These are phyloP conservation scores for Zasmidium angulare DNA, from an alignment of 2,329 filamentous ascomycete genomes.

Conservation along the genomic window DNA sequence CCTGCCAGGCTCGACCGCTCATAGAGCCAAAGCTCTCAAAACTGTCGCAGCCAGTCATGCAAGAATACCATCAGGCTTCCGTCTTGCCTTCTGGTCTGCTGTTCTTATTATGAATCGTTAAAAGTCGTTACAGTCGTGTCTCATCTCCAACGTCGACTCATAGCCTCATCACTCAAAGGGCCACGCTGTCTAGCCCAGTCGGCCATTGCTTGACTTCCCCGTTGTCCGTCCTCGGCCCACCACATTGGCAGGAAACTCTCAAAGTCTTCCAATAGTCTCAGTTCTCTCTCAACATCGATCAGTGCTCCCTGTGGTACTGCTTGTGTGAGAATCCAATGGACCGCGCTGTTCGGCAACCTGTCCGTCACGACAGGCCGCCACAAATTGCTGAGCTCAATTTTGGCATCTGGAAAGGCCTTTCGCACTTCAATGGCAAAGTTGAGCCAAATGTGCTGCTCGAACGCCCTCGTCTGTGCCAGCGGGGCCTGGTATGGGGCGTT, in stretches of 20 bases:
- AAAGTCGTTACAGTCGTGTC: not conserved
- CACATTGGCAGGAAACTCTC: constrained; percentile 23
- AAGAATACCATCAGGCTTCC: too few species aligned
- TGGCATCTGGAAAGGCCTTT: constrained; percentile 2
- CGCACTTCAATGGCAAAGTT: constrained; percentile 16
- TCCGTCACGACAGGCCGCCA: not conserved
- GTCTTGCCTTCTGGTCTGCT: not conserved
- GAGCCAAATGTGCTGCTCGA: constrained; percentile 13
- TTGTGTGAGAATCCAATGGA: constrained; percentile 16
- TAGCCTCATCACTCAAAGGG: constrained; percentile 21
- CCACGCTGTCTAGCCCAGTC: constrained; percentile 8
- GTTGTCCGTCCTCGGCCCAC: constrained; percentile 18
- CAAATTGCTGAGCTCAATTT: constrained; percentile 8
- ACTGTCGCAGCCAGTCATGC: too few species aligned
- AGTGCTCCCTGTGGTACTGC: constrained; percentile 14
- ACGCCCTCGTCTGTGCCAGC: not conserved
- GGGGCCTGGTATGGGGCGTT: not conserved
- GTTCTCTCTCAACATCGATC: constrained; percentile 18
- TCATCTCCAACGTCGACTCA: constrained; percentile 23
- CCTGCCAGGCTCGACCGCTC: too few species aligned
- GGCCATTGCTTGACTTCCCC: constrained; percentile 11
- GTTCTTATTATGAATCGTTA: not conserved
- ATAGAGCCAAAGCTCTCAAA: too few species aligned
- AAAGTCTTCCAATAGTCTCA: constrained; percentile 25
- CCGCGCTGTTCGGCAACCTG: constrained; percentile 8